A percentile compares a stretch with the other conserved stretches of the same genome.
Conservation (phyloP, 306 rosid species). For the Aeschynomene evenia region DNA sequence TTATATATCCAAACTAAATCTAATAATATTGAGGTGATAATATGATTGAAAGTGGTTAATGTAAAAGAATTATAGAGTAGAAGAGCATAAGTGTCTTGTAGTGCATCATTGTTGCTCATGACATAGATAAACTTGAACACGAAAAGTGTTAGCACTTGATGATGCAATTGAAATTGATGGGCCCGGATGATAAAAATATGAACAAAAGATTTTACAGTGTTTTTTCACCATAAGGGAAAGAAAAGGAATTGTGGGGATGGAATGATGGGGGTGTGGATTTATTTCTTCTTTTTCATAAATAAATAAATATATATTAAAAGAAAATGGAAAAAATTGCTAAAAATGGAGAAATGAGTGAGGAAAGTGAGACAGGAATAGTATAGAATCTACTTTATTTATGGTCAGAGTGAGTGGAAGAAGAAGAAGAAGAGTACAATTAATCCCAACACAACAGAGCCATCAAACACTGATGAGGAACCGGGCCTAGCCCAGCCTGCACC, state of each 20-base stretch:
- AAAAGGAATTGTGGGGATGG: neutral
- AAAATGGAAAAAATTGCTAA: no score
- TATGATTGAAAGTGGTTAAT: no score
- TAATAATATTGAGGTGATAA: no score
- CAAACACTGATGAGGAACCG: conserved; percentile 49
- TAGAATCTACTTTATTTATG: conserved; percentile 53
- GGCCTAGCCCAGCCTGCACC: conserved; percentile 41
- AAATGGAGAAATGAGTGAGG: no score
- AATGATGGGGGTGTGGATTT: conserved; percentile 24
- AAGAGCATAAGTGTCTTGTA: no score
- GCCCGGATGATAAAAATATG: neutral
- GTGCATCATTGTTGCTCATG: no score
- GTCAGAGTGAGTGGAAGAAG: no score
- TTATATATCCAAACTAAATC: no score
- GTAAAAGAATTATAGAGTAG: no score
- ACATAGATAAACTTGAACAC: neutral
- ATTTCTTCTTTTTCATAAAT: no score
- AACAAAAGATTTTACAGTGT: neutral
- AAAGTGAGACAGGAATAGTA: conserved; percentile 48
- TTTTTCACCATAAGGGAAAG: conserved; percentile 28
- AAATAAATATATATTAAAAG: no score
- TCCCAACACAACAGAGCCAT: conserved; percentile 46
- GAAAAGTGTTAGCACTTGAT: neutral
- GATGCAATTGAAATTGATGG: neutral
- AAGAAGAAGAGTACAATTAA: conserved; percentile 45